These are phyloP conservation scores for Tulasnella sp. DNA, from an alignment of 768 basidiomycete species.

Conservation along the genomic window DNA sequence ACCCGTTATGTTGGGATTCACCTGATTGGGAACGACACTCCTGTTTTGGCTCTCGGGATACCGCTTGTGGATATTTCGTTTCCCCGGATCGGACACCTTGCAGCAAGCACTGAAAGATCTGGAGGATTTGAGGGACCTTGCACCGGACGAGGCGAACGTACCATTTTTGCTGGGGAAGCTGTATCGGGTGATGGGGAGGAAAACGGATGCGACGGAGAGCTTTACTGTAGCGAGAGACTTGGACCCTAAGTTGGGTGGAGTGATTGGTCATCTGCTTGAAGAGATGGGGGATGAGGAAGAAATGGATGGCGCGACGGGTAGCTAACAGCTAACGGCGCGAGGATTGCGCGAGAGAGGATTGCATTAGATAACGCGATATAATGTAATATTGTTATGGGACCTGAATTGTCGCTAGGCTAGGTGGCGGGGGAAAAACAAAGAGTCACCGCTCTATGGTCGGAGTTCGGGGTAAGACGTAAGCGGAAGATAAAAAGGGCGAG, in stretches of 20 bases:
- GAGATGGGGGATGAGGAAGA: no score
- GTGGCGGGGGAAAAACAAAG: no score
- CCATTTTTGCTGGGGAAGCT: conserved; percentile 91
- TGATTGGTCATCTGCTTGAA: conserved; percentile 29
- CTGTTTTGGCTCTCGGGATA: conserved; percentile 15
- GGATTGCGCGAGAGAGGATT: no score
- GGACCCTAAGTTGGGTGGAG: conserved; percentile 76
- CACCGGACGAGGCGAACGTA: conserved; percentile 94
- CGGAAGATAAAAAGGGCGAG: no score
- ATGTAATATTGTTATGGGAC: no score
- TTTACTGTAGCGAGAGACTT: conserved; percentile 88
- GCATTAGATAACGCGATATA: no score
- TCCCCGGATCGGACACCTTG: conserved; percentile 21
- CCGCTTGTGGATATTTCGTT: conserved; percentile 15
- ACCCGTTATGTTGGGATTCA: neutral
- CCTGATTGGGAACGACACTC: conserved; percentile 8
- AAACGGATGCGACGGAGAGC: conserved; percentile 64
- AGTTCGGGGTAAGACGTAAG: no score
- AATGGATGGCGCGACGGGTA: no score
- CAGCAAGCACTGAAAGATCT: conserved; percentile 75
- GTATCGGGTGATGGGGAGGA: conserved; percentile 70
- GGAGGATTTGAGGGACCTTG: conserved; percentile 60
- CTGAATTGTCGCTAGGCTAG: no score
- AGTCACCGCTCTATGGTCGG: no score
- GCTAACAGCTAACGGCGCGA: no score